Conservation (phyloP, 1,139 yeast species). For the Pichia sp. region DNA sequence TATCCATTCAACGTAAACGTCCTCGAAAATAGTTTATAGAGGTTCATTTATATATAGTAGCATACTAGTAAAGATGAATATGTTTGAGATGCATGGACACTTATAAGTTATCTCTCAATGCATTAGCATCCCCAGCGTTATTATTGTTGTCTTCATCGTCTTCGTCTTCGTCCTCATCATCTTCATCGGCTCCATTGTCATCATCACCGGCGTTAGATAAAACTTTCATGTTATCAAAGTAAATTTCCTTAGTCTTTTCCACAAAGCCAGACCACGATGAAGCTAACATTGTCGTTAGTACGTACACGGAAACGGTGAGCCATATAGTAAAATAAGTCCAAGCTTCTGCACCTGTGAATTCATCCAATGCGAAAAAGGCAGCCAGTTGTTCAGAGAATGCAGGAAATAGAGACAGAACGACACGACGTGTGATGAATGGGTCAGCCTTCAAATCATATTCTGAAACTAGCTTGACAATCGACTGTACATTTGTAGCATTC, state of each 20-base stretch:
- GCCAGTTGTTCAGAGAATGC: not conserved
- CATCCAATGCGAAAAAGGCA: constrained; percentile 13
- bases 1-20: constrained; percentile 28
- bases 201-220: constrained; percentile 44
- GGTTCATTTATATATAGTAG: no score
- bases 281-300: not conserved
- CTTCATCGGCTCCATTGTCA: constrained; percentile 8
- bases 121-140: no score
- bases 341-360: constrained; percentile 31
- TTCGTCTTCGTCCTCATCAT: not conserved
- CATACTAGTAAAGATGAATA: no score
- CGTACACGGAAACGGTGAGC: constrained; percentile 37
- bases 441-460: not conserved
- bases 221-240: constrained; percentile 55
- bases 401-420: not conserved
- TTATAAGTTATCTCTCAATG: no score
- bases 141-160: not conserved
- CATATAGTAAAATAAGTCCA: constrained; percentile 58
- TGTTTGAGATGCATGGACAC: no score
- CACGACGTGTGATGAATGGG: not conserved
- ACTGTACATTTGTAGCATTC: no score
- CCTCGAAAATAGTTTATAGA: no score
- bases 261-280: constrained; percentile 17
- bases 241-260: constrained; percentile 50
- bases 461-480: no score